phyloP scores from a whole-genome alignment of 768 basidiomycete species.

The Pleurotus pulmonarius region DNA sequence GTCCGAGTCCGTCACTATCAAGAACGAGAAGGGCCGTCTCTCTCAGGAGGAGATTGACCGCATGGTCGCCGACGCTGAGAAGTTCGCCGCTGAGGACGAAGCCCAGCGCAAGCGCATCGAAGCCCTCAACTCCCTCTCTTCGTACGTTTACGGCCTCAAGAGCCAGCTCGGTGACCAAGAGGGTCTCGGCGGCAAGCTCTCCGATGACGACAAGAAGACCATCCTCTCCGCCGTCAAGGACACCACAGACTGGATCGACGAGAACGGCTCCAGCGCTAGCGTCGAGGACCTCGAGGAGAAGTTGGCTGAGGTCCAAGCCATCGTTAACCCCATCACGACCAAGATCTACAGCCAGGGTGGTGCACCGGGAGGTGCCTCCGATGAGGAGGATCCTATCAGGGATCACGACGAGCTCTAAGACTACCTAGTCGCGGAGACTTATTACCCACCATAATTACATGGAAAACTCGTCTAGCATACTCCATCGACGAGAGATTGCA shows the following conservation, averaged over 20 bases:
- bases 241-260: constrained; percentile 88
- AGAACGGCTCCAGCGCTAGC: constrained; percentile 68
- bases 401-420: constrained; percentile 48
- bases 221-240: constrained; percentile 83
- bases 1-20: constrained; percentile 88
- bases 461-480: neutral
- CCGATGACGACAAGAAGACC: constrained; percentile 79
- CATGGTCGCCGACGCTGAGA: constrained; percentile 93
- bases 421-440: neutral
- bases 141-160: constrained; percentile 85
- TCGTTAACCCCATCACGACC: constrained; percentile 82
- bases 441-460: neutral
- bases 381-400: constrained; percentile 36
- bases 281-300: constrained; percentile 94
- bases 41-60: constrained; percentile 89
- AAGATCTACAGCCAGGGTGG: constrained; percentile 63
- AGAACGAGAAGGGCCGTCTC: constrained; percentile 93
- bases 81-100: constrained; percentile 68
- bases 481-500: neutral
- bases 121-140: constrained; percentile 76
- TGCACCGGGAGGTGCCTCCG: constrained; percentile 13
- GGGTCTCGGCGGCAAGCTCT: constrained; percentile 87
- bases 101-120: constrained; percentile 80
- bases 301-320: constrained; percentile 69
- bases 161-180: constrained; percentile 82